Percentiles rank a stretch among this genome's conserved stretches.
These are phyloP conservation scores for Allium fistulosum DNA, from an alignment of 106 monocot species.

Conservation along the genomic window DNA sequence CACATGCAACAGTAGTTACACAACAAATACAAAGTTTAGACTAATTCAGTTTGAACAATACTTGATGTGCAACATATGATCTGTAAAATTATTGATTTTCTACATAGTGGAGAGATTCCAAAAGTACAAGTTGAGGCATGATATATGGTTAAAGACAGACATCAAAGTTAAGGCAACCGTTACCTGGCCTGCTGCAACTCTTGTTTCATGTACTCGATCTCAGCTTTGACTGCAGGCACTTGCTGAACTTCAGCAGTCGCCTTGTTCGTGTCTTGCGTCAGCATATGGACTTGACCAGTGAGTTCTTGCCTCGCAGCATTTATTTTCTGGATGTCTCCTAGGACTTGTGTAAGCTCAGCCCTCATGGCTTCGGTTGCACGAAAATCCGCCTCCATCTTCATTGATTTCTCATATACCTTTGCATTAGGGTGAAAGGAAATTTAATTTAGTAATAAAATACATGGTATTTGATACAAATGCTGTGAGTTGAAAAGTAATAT, in stretches of 20 bases:
- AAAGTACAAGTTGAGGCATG: background rate
- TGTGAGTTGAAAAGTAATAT: no score
- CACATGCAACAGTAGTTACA: background rate
- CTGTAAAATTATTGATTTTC: background rate
- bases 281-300: conserved; percentile 29
- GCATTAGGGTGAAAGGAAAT: background rate
- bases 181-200: conserved; percentile 65
- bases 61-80: background rate
- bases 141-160: background rate
- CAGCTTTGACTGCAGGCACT: conserved; percentile 47
- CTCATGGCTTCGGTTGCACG: conserved; percentile 40
- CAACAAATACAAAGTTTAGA: background rate
- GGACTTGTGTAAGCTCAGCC: conserved; percentile 48
- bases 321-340: conserved; percentile 51
- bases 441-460: no score
- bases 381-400: conserved; percentile 58
- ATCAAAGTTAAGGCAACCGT: background rate
- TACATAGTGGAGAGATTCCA: background rate
- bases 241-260: conserved; percentile 39
- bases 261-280: conserved; percentile 43
- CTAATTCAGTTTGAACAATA: background rate
- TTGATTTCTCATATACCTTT: conserved; percentile 57
- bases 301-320: conserved; percentile 42
- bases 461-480: no score
- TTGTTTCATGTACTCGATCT: conserved; percentile 51